Evolutionary conservation across 345 rosid genomes (phyloP), one percentile per base, ranked within the genome.

Genomic region (Gossypium australe): DNA sequence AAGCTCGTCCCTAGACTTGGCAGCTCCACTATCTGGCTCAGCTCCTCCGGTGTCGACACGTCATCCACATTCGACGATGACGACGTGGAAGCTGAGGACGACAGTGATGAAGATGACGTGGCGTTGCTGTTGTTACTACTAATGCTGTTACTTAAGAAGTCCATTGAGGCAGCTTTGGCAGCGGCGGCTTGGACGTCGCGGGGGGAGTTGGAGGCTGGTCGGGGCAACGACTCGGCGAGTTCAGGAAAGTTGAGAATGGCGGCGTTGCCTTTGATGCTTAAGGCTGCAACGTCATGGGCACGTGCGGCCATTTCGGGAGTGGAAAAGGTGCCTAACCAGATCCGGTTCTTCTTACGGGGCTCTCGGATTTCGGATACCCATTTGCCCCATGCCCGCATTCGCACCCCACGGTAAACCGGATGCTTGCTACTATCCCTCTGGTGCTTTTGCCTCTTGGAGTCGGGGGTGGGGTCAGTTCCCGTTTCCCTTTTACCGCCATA

Each of bases 11-110:
- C 93, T 11, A 93, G 77, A 59, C 85, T 89, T 70, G 98, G 97
- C 64, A 93, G 67, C 94, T 93, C 78, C 20, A 93, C 95, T 77
- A 93, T 90, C 86, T 91, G 88, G 16, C 89, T 84, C 61, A 91
- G 87, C 73, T 92, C 92, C 45, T 87, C 94, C 11, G 88, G 88
- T 3, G 89, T 81, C 5, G 90, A 80, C 65, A 66, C 84, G 80
- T 89, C 85, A 59, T 80, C 79, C 34, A 72, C 69, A 2, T 74
- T 61, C 11, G 82, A 52, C 4, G 67, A 25, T 12, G 34, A 61
- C 9, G 60, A 53, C 4, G 68, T 68, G 1, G 79, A 66, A 1
- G 81, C 67, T 71, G 79, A 69, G 13, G 69, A 76, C 3, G 73
- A 27, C 9, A 17, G 0, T 25, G 59, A 55, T 55, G 38, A 68